Conservation (phyloP, 306 rosid genomes). For the Quercus aquifolioides region DNA sequence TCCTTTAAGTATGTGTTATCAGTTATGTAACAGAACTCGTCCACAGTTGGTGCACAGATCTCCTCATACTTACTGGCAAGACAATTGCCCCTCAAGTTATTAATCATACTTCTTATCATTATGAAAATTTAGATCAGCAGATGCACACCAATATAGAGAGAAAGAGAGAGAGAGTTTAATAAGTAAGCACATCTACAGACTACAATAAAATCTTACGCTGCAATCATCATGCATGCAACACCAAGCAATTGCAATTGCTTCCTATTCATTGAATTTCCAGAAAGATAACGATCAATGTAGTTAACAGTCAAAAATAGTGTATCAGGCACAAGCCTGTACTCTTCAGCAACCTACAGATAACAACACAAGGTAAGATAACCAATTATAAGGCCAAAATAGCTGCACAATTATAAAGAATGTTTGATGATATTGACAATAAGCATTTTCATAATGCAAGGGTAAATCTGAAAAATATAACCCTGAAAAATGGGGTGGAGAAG, state of each 20-base stretch:
- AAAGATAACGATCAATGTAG: conserved; percentile 87
- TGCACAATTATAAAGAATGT: not conserved
- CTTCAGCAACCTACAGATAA: conserved; percentile 82
- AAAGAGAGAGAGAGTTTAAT: not conserved
- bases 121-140: not conserved
- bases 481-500: not conserved
- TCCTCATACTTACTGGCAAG: conserved; percentile 84
- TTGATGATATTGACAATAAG: not conserved
- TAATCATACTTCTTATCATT: not conserved
- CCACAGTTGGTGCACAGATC: conserved; percentile 97
- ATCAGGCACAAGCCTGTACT: conserved; percentile 93
- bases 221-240: conserved; percentile 98
- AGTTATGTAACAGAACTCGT: conserved; percentile 92
- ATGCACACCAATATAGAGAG: not conserved
- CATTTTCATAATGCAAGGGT: not conserved
- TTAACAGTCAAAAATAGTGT: conserved; percentile 87
- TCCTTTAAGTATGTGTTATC: conserved; percentile 91
- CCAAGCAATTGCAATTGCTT: conserved; percentile 89
- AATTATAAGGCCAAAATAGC: not conserved
- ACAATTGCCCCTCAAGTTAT: not conserved
- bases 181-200: not conserved
- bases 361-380: not conserved
- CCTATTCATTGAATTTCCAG: conserved; percentile 84
- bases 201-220: conserved; percentile 65
- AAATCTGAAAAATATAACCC: not conserved